Percentiles rank a stretch among this genome's conserved stretches.
Conservation (phyloP, 2,329 filamentous ascomycete species). For the Trichoderma sp. region DNA sequence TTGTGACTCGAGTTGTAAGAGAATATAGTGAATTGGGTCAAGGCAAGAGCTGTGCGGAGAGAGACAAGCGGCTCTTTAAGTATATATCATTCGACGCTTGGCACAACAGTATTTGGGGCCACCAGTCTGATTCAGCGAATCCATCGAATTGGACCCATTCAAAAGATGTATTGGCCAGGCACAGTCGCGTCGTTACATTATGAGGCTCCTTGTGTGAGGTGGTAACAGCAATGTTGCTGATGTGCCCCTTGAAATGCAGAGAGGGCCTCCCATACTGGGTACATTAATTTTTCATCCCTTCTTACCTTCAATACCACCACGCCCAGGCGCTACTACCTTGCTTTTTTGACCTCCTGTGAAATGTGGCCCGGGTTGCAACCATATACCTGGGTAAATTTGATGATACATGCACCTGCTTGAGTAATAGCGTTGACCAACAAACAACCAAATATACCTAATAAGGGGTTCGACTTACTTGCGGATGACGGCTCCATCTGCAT, state of each 20-base stretch:
- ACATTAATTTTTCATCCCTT: background rate
- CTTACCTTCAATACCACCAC: background rate
- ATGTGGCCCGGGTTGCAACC: background rate
- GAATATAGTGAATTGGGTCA: background rate
- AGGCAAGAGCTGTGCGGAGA: background rate
- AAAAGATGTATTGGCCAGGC: background rate
- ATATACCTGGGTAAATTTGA: background rate
- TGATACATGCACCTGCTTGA: background rate
- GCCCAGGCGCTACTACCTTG: background rate
- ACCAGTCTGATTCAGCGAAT: background rate
- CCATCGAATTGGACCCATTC: background rate
- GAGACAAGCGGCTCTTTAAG: background rate
- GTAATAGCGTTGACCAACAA: background rate
- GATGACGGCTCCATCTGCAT: background rate
- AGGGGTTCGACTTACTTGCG: background rate
- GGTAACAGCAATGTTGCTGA: conserved; percentile 4
- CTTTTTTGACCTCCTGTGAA: background rate
- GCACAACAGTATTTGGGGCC: background rate
- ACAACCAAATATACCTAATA: background rate
- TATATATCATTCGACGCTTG: background rate
- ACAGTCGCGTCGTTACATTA: conserved; percentile 2
- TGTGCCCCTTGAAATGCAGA: background rate
- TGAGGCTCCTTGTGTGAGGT: background rate
- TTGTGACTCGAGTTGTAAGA: background rate
- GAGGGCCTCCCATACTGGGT: conserved; percentile 8